Evolutionary conservation across 2,329 filamentous ascomycete genomes (phyloP), one percentile per base, ranked within the genome.

Genomic region (Pseudofabraea citricarpa): DNA sequence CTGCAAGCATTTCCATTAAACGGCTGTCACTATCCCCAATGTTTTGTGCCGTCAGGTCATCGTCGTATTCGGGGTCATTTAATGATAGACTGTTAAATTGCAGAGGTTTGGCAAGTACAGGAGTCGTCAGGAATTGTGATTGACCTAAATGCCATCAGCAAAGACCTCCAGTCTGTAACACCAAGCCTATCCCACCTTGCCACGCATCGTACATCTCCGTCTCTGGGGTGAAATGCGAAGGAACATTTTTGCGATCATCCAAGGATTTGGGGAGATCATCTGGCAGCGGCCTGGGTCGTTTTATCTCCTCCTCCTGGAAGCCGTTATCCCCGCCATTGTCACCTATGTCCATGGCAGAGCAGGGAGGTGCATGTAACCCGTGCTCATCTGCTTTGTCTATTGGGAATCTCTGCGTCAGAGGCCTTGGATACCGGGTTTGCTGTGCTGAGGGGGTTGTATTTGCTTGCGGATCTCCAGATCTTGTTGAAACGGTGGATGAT

Each of bases 201-300:
- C 93, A 98, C 55, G 89, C 93, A 76, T 98, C 93, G 65, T 97
- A 98, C 71, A 96, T 89, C 72, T 97, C 93, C 31, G 90, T 95
- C 72, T 97, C 93, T 29, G 75, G 74, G 44, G 85, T 76, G 51
- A 83, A 77, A 36, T 65, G 56, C 21, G 71, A 73, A 4, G 82
- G 77, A 24, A 85, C 77, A 57, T 75, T 75, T 55, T 83, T 79
- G 48, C 93, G 81, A 70, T 98, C 93, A 64, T 98, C 85, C 43
- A 98, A 78, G 10, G 90, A 95, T 54, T 79, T 93, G 9, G 93
- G 93, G 26, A 98, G 78, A 66, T 98, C 93, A 54, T 78, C 70
- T 31, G 93, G 93, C 40, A 97, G 79, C 48, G 63, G 54, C 47
- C 69, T 69, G 47, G 74, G 69, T 67, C 64, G 49, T 62, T 55